phyloP scores from a whole-genome alignment of 345 rosid species.

The Gossypium bickii region DNA sequence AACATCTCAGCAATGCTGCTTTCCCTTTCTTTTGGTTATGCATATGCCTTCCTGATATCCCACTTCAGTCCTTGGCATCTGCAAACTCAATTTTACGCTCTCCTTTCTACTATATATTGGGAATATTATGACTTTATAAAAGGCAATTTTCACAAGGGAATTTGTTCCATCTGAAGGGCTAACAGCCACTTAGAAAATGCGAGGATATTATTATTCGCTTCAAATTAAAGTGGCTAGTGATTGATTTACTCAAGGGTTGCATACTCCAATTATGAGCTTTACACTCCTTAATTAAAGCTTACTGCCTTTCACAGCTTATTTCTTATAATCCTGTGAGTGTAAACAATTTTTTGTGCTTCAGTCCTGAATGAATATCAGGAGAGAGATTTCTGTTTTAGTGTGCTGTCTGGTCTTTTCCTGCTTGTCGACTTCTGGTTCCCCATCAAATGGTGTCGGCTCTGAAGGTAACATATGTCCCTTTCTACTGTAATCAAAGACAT shows the following conservation, averaged over 20 bases:
- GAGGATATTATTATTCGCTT: neutral
- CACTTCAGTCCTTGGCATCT: neutral
- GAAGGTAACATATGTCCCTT: neutral
- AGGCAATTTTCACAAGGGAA: neutral
- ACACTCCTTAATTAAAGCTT: neutral
- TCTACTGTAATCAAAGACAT: neutral
- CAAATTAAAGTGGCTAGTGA: neutral
- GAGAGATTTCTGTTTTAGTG: neutral
- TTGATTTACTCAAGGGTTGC: neutral
- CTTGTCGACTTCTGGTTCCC: neutral
- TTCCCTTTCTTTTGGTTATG: neutral
- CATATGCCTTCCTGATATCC: neutral
- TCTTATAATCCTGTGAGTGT: neutral
- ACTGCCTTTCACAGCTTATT: neutral
- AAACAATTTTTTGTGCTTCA: neutral
- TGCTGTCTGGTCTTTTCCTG: neutral
- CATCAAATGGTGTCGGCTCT: neutral
- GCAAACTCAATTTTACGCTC: neutral
- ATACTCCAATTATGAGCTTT: neutral
- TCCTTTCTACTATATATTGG: neutral
- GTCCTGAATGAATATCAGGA: neutral
- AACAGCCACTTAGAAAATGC: neutral
- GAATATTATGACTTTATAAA: constrained; percentile 1
- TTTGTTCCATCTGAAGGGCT: constrained; percentile 5
- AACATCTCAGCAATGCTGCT: neutral